A percentile compares a stretch with the other conserved stretches of the same genome.
Conservation (phyloP, 805 yeast genomes). For the Candida alai region DNA sequence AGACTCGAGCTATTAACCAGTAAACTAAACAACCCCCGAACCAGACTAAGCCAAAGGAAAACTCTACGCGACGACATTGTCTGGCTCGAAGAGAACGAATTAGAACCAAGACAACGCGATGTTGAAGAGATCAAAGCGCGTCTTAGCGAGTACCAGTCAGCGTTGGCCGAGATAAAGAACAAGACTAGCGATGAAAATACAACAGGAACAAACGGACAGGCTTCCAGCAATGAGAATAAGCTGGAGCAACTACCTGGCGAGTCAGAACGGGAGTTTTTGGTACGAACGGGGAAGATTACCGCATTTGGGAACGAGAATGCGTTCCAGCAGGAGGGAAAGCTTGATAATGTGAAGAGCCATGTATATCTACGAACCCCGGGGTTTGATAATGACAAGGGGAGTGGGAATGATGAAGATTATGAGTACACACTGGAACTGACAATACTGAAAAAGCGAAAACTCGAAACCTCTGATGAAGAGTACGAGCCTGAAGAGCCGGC, state of each 20-base stretch:
- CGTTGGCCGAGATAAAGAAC: constrained; percentile 27
- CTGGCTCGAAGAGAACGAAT: constrained; percentile 46
- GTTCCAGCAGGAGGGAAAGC: constrained; percentile 39
- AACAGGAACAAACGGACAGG: constrained; percentile 25
- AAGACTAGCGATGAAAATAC: constrained; percentile 13
- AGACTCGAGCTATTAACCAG: constrained; percentile 47
- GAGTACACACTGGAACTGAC: constrained; percentile 18
- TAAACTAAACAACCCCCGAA: constrained; percentile 46
- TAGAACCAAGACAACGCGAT: constrained; percentile 55
- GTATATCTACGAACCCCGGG: constrained; percentile 51
- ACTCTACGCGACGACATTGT: constrained; percentile 51
- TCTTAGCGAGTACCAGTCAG: constrained; percentile 32
- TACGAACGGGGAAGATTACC: constrained; percentile 88
- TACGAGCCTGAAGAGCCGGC: constrained; percentile 12
- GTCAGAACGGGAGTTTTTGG: constrained; percentile 69
- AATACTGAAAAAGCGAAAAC: constrained; percentile 8
- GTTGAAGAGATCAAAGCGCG: constrained; percentile 47
- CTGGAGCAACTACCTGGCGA: constrained; percentile 79
- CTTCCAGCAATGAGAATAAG: too few relatives aligned
- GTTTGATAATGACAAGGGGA: constrained; percentile 21
- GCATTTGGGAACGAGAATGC: constrained; percentile 78
- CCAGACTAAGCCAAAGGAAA: constrained; percentile 64
- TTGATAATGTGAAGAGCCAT: constrained; percentile 28
- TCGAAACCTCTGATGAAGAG: constrained; percentile 11
- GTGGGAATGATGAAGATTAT: constrained; percentile 15